phyloP scores from a whole-genome alignment of 75 land plant species.

The Pinus albicaulis region DNA sequence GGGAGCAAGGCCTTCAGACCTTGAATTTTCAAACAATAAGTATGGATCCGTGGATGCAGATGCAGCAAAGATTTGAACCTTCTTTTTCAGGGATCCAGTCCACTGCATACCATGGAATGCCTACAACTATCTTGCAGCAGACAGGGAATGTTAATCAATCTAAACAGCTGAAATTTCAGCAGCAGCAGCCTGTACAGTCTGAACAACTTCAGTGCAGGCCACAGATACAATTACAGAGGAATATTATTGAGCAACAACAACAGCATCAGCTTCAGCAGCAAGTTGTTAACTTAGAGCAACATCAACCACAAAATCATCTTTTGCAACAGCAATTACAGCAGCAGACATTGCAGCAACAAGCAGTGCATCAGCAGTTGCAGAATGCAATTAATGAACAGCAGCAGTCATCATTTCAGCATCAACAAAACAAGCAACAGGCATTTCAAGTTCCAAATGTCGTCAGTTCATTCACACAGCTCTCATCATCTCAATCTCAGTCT shows the following conservation, averaged over 20 bases:
- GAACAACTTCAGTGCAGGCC: slow-evolving; percentile 26
- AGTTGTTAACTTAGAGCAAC: slow-evolving; percentile 10
- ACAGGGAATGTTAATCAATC: slow-evolving; percentile 44
- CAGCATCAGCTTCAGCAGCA: slow-evolving; percentile 7
- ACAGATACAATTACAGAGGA: slow-evolving; percentile 15
- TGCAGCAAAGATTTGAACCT: slow-evolving; percentile 63
- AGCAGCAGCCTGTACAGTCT: slow-evolving; percentile 28
- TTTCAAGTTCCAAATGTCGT: slow-evolving; percentile 9
- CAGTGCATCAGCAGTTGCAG: slow-evolving; percentile 16
- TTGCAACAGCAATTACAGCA: slow-evolving; percentile 27
- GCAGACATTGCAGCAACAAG: slow-evolving; percentile 10
- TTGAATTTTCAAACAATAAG: slow-evolving; percentile 52
- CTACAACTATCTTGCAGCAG: slow-evolving; percentile 72
- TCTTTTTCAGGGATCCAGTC: slow-evolving; percentile 29
- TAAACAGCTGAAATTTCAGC: slow-evolving; percentile 55
- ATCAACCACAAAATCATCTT: slow-evolving; percentile 15
- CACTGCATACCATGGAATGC: slow-evolving; percentile 51
- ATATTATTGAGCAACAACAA: slow-evolving; percentile 1
- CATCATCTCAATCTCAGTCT: slow-evolving; percentile 6
- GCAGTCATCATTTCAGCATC: slow-evolving; percentile 29
- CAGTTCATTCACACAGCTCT: slow-evolving; percentile 14
- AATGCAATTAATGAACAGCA: slow-evolving; percentile 12
- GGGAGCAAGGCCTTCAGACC: slow-evolving; percentile 35
- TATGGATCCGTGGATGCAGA: slow-evolving; percentile 75
- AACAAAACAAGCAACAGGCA: slow-evolving; percentile 19